phyloP scores from a whole-genome alignment of 345 rosid genomes.

The Camelina sativa region DNA sequence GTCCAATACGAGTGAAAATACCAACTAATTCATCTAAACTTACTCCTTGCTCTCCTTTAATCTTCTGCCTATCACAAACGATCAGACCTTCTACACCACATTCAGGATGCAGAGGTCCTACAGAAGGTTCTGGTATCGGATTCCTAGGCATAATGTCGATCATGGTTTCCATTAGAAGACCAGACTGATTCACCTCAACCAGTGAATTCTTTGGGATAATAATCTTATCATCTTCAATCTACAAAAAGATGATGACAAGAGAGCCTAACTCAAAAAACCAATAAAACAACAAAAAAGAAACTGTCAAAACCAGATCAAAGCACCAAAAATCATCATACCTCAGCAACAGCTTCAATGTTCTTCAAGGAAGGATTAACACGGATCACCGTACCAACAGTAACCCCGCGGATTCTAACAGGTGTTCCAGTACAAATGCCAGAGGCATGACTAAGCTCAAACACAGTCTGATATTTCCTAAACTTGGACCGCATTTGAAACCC shows the following conservation, averaged over 20 bases:
- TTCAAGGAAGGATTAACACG: slow-evolving; percentile 88
- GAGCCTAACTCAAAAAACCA: background rate
- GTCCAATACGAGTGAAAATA: slow-evolving; percentile 87
- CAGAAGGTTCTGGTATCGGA: slow-evolving; percentile 85
- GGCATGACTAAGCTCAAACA: slow-evolving; percentile 84
- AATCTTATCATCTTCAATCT: slow-evolving; percentile 97
- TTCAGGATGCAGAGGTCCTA: slow-evolving; percentile 77
- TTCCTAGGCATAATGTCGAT: slow-evolving; percentile 87
- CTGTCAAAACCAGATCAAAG: slow-evolving; percentile 11
- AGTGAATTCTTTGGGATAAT: slow-evolving; percentile 86
- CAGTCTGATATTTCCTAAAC: slow-evolving; percentile 84
- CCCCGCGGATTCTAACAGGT: slow-evolving; percentile 96
- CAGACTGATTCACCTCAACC: slow-evolving; percentile 97
- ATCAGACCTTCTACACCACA: slow-evolving; percentile 87
- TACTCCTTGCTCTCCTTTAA: slow-evolving; percentile 86
- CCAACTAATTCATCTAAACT: slow-evolving; percentile 94
- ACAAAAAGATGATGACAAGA: slow-evolving; percentile 2
- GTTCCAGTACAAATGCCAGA: slow-evolving; percentile 92
- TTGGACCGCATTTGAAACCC: slow-evolving; percentile 80
- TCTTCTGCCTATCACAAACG: slow-evolving; percentile 88
- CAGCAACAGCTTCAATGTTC: slow-evolving; percentile 90
- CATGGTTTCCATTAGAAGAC: slow-evolving; percentile 96
- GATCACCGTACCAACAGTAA: slow-evolving; percentile 84
- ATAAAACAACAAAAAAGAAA: too few species aligned
- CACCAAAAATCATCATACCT: slow-evolving; percentile 57